Base-by-base conservation (phyloP, 2,329 filamentous ascomycete species). In the Zasmidium angulare region DNA sequence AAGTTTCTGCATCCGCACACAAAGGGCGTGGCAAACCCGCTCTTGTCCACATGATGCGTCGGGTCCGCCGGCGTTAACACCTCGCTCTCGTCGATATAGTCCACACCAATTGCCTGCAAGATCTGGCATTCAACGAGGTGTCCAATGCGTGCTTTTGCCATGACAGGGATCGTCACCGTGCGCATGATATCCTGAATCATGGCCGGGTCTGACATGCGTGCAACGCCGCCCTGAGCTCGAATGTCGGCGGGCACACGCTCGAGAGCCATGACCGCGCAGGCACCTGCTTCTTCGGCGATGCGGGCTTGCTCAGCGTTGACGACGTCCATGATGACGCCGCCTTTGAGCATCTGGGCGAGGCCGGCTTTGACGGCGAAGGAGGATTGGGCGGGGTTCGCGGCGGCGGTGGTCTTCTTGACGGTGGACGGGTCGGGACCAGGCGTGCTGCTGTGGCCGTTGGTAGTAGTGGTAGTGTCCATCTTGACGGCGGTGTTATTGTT, bases 271-370 rank as follows among this genome's bases (percentile, higher is more conserved):
- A 99, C 95, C 73, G 95, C 95, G 68, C 87, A 90, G 63, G 95
- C 95, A 63, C 95, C 95, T 62, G 95, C 93, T 76, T 98, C 93
- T 78, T 99, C 95, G 74, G 95, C 95, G 75, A 99, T 97, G 79
- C 91, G 91, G 63, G 95, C 86, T 81, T 90, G 93, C 73, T 91
- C 89, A 23, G 92, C 90, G 76, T 93, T 91, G 64, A 96, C 91
- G 59, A 98, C 95, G 78, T 99, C 95, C 95, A 99, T 99, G 79
- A 99, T 99, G 66, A 99, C 95, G 71, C 95, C 95, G 75, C 95
- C 95, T 84, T 98, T 97, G 78, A 98, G 82, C 95, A 99, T 99
- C 78, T 96, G 90, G 22, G 95, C 95, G 66, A 99, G 83, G 60
- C 93, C 95, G 55, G 91, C 89, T 85, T 99, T 99, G 84, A 97